Conservation (phyloP, 1,284 basidiomycete species). For the Exobasidium cylindrosporum region DNA sequence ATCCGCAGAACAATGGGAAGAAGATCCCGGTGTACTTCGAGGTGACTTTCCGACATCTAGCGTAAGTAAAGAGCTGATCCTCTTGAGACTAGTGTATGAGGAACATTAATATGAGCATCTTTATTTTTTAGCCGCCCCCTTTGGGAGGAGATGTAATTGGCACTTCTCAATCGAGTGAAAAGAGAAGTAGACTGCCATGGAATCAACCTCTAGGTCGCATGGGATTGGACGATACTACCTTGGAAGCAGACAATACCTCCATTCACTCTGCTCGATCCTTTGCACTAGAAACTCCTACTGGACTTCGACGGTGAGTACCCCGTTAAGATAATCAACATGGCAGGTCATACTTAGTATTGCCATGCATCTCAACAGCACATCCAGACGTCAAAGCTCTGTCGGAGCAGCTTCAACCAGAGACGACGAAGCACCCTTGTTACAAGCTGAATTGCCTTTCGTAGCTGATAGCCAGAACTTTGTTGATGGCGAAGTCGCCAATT, state of each 20-base stretch:
- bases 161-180: background rate
- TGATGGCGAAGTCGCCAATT: conserved; percentile 19
- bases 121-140: background rate
- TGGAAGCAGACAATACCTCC: background rate
- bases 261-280: background rate
- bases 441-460: background rate
- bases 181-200: background rate
- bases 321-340: background rate
- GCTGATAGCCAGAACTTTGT: background rate
- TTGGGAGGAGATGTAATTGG: background rate
- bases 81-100: no score
- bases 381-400: background rate
- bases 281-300: conserved; percentile 5
- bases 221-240: background rate
- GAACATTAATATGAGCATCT: no score
- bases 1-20: background rate
- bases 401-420: background rate
- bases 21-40: background rate
- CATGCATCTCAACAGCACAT: background rate
- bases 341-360: no score
- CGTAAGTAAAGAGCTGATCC: no score
- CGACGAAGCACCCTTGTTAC: background rate
- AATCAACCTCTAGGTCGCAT: background rate
- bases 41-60: background rate
- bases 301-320: background rate